Evolutionary conservation across 176 grass and related monocot genomes (phyloP), one percentile per base, ranked within the genome.

Genomic region (Eremochloa ophiuroides): DNA sequence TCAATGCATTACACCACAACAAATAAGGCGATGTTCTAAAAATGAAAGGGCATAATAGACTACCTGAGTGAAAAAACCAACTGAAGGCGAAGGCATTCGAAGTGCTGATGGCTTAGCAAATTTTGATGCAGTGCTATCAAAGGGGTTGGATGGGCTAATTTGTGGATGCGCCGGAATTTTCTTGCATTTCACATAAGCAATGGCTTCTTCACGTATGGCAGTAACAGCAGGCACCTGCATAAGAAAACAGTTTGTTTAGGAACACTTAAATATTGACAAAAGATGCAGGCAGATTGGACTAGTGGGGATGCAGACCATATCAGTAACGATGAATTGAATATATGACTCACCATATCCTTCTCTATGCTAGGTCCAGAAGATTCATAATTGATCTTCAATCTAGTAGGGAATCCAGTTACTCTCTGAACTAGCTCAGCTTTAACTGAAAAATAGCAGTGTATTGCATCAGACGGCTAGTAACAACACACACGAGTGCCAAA

Each of bases 51-150:
- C 4, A 10, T 78, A 67, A 77, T 30, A 81, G 35, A 43, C 6
- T 91, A 97, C 96, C 92, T 91, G 86, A 60, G 79, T 18, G 61
- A 98, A 98, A 93, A 88, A 93, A 25, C 92, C 86, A 41, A 88
- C 39, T 33, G 93, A 95, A 39, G 93, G 88, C 71, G 96, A 95
- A 84, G 96, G 96, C 86, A 85, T 88, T 53, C 86, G 81, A 66
- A 98, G 93, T 48, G 62, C 88, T 80, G 96, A 98, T 74, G 88
- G 96, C 69, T 91, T 95, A 85, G 73, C 66, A 84, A 43, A 30
- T 39, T 28, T 62, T 65, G 80, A 66, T 64, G 80, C 35, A 89
- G 74, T 53, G 28, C 53, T 48, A 62, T 61, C 55, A 88, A 60
- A 27, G 15, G 60, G 67, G 81, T 58, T 72, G 33, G 77, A 71